Base-by-base conservation (phyloP, 495 filamentous ascomycete species). In the Neurospora sublineolata region DNA sequence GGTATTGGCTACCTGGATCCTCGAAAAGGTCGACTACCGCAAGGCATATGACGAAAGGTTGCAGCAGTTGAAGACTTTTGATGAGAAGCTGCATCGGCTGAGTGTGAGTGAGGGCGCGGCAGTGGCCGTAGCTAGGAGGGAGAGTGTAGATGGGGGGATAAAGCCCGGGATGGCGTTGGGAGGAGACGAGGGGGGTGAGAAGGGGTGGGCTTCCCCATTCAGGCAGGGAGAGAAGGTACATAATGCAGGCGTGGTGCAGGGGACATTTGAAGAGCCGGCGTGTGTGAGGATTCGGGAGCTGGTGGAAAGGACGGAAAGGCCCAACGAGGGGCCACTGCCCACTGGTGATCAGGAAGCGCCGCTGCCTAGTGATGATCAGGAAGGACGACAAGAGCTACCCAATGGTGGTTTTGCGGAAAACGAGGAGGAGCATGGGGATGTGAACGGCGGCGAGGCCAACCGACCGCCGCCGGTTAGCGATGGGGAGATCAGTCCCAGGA, bases 1-100 rank as follows among this genome's bases (percentile, higher is more conserved):
- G 68, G 77, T 73, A 14, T 69, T 85, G 23, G 60, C 81, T 27
- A 88, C 84, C 58, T 90, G 87, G 82, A 69, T 83, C 9, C 4
- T 76, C 9, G 60, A 27, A 23, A 67, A 38, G 3, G 70, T 40
- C 27, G 72, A 76, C 39, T 72, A 72, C 30, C 68, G 72, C 16
- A 72, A 70, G 58, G 27, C 52, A 3, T 64, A 64, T 3, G 52
- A 64, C 3, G 52, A 64, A 3, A 1, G 27, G 12, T 27, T 64
- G 52, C 52, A 64, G 52, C 52, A 64, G 27, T 18, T 64, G 52
- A 64, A 64, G 14, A 16, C 1, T 16, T 64, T 3, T 27, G 52
- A 64, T 64, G 52, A 64, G 27, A 64, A 64, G 52, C 1, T 64
- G 27, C 52, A 64, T 64, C 52, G 52, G 27, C 52, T 64, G 12